These are phyloP conservation scores for Coemansia pectinata DNA, from an alignment of 192 early-diverging fungal genomes.

Conservation along the genomic window DNA sequence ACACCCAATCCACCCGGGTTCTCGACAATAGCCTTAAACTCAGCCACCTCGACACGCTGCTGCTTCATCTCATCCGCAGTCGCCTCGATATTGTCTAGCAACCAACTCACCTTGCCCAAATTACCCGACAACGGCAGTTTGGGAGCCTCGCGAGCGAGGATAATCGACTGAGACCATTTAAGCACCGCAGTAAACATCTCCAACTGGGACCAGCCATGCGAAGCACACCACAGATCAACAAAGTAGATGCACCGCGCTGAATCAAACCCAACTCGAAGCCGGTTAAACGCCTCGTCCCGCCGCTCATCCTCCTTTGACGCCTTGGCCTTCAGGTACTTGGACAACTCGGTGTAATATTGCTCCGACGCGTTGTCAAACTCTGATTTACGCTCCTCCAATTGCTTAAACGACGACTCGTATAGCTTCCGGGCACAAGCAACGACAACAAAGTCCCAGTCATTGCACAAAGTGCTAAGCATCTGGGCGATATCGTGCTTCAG, in stretches of 20 bases:
- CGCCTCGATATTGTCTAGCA: constrained; percentile 22
- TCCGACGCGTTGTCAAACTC: constrained; percentile 37
- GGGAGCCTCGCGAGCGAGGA: constrained; percentile 19
- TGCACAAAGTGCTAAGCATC: constrained; percentile 40
- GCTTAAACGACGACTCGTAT: constrained; percentile 40
- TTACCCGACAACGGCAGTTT: neutral
- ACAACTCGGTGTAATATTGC: constrained; percentile 41
- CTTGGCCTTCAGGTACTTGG: constrained; percentile 36
- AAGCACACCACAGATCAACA: constrained; percentile 43
- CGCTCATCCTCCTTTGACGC: constrained; percentile 24
- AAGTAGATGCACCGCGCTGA: constrained; percentile 48
- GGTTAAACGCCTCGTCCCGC: constrained; percentile 37
- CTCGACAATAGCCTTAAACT: constrained; percentile 50
- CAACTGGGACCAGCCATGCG: constrained; percentile 42
- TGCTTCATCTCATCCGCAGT: constrained; percentile 31
- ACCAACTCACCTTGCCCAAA: constrained; percentile 21
- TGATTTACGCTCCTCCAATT: constrained; percentile 38
- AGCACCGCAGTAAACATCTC: constrained; percentile 47
- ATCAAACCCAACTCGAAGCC: constrained; percentile 25
- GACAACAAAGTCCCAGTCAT: constrained; percentile 48
- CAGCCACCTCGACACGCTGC: constrained; percentile 40
- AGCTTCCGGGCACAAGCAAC: constrained; percentile 19
- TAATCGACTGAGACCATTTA: constrained; percentile 46
- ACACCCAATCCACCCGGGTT: constrained; percentile 38
- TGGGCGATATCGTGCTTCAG: constrained; percentile 34